Percentiles rank a stretch among this genome's conserved stretches.
phyloP scores from a whole-genome alignment of 2,329 filamentous ascomycete genomes.

The Aspergillus alliaceus region DNA sequence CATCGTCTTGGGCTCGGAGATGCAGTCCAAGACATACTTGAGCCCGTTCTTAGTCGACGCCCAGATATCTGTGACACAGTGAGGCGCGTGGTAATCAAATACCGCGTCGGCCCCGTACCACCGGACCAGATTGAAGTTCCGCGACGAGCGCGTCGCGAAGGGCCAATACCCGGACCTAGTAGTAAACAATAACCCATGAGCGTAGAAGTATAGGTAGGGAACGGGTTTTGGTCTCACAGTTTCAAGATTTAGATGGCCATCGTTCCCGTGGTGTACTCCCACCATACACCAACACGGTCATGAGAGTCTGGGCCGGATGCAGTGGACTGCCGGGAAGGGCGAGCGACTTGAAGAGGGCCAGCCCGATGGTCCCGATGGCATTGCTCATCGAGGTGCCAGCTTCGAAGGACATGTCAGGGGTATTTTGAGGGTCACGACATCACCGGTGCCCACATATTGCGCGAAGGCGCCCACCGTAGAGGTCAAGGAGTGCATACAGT shows the following conservation, averaged over 20 bases:
- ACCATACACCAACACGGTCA: conserved; percentile 3
- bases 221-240: neutral
- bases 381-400: conserved; percentile 5
- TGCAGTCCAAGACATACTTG: neutral
- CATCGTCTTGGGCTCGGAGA: neutral
- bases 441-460: conserved; percentile 33
- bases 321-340: neutral
- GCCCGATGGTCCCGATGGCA: conserved; percentile 2
- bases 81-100: conserved; percentile 4
- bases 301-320: neutral
- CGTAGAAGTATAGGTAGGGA: neutral
- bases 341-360: conserved; percentile 6
- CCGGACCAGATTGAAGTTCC: neutral
- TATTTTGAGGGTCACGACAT: conserved; percentile 28
- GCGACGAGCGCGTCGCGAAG: conserved; percentile 3
- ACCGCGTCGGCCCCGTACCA: neutral
- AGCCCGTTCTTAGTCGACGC: neutral
- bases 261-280: neutral
- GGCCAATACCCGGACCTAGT: neutral
- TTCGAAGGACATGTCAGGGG: conserved; percentile 13
- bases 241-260: neutral
- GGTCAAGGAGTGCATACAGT: too few species aligned
- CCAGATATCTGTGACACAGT: neutral
- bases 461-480: conserved; percentile 32
- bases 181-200: neutral